Evolutionary conservation across 2,329 filamentous ascomycete genomes (phyloP).

Genomic region (Waltergamsia citrina): DNA sequence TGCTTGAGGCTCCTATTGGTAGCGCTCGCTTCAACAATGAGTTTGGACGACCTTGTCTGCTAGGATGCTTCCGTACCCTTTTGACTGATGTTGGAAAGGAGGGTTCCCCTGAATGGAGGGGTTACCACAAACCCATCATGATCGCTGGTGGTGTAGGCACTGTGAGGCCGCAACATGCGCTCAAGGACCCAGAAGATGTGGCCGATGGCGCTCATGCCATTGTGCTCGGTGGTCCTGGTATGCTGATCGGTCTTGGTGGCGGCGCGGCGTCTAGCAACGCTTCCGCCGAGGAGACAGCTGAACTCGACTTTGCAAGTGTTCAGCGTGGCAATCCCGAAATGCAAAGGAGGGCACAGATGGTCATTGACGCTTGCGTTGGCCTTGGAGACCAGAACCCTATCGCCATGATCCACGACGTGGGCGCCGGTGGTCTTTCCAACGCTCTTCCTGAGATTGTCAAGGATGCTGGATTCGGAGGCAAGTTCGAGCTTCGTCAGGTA

Average conservation of each 20-base stretch:
- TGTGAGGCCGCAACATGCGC: slow-evolving; percentile 79
- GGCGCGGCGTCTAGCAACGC: slow-evolving; percentile 89
- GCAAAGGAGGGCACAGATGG: slow-evolving; percentile 90
- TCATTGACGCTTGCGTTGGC: slow-evolving; percentile 88
- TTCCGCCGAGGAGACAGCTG: slow-evolving; percentile 79
- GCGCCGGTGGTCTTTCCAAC: slow-evolving; percentile 69
- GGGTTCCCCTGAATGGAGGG: slow-evolving; percentile 57
- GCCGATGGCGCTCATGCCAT: slow-evolving; percentile 83
- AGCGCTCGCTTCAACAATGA: slow-evolving; percentile 97
- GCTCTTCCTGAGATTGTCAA: slow-evolving; percentile 85
- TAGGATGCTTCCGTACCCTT: slow-evolving; percentile 87
- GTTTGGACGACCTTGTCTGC: slow-evolving; percentile 82
- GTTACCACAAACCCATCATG: slow-evolving; percentile 98
- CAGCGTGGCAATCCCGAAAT: slow-evolving; percentile 96
- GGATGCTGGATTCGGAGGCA: slow-evolving; percentile 83
- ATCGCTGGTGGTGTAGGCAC: slow-evolving; percentile 93
- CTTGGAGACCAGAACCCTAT: slow-evolving; percentile 83
- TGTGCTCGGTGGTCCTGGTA: slow-evolving; percentile 89
- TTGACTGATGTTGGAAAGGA: slow-evolving; percentile 49
- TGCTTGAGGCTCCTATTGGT: slow-evolving; percentile 94
- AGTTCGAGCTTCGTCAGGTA: slow-evolving; percentile 88
- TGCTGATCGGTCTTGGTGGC: slow-evolving; percentile 94
- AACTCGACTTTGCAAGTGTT: slow-evolving; percentile 94
- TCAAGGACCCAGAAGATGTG: slow-evolving; percentile 74
- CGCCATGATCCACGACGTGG: slow-evolving; percentile 94